Evolutionary conservation across 2,329 filamentous ascomycete genomes (phyloP).

Genomic region (Arthrocladium fulminans): DNA sequence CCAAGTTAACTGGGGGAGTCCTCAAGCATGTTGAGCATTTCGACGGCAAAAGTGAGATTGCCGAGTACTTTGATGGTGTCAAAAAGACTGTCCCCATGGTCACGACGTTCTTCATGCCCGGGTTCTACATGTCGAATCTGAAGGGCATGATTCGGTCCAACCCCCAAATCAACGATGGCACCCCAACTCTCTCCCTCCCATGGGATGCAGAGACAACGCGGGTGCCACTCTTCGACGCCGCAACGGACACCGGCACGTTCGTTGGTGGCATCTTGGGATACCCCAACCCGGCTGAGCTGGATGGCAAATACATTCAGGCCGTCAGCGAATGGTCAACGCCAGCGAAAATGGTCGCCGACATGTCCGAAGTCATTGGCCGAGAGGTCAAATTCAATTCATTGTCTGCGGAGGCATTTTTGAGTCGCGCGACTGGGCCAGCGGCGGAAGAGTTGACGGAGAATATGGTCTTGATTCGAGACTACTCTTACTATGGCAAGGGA

Average conservation of each 20-base stretch:
- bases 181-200: slow-evolving; percentile 24
- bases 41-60: slow-evolving; percentile 35
- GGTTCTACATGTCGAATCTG: slow-evolving; percentile 38
- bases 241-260: slow-evolving; percentile 38
- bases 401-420: slow-evolving; percentile 36
- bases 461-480: slow-evolving; percentile 43
- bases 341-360: slow-evolving; percentile 32
- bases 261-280: slow-evolving; percentile 25
- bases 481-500: slow-evolving; percentile 45
- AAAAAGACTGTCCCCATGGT: slow-evolving; percentile 22
- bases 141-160: slow-evolving; percentile 26
- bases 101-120: slow-evolving; percentile 35
- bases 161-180: slow-evolving; percentile 21
- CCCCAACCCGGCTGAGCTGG: slow-evolving; percentile 13
- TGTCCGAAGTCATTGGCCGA: slow-evolving; percentile 36
- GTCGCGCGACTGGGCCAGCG: slow-evolving; percentile 29
- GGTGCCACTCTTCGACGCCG: slow-evolving; percentile 40
- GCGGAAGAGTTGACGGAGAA: slow-evolving; percentile 47
- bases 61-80: slow-evolving; percentile 29
- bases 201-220: slow-evolving; percentile 24
- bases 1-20: slow-evolving; percentile 28
- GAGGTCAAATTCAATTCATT: slow-evolving; percentile 23
- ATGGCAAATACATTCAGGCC: slow-evolving; percentile 38
- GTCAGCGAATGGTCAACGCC: slow-evolving; percentile 35
- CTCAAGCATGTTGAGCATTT: slow-evolving; percentile 31